phyloP scores from a whole-genome alignment of 73 alveolate genomes.

The Tetrahymena borealis region DNA sequence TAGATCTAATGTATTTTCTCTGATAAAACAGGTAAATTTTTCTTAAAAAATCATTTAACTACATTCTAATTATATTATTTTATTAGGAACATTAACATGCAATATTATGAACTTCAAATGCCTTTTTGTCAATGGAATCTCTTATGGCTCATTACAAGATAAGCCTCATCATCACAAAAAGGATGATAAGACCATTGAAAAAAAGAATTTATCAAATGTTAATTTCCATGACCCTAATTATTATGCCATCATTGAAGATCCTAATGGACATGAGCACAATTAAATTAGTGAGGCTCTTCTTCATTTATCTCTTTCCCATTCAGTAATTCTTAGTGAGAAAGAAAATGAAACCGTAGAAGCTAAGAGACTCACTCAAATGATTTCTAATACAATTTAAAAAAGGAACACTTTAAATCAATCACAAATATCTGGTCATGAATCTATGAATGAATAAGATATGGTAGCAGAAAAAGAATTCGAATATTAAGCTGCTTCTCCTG shows the following conservation, averaged over 20 bases:
- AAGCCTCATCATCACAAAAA: conserved; percentile 25
- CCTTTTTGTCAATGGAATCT: conserved; percentile 48
- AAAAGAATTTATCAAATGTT: conserved; percentile 13
- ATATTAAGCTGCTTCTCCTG: conserved; percentile 88
- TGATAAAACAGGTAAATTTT: conserved; percentile 65
- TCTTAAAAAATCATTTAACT: neutral
- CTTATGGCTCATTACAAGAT: conserved; percentile 50
- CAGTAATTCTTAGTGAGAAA: conserved; percentile 57
- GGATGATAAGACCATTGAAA: neutral
- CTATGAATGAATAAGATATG: conserved; percentile 34
- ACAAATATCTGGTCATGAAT: no score
- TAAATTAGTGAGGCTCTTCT: conserved; percentile 39
- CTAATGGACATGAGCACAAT: conserved; percentile 10
- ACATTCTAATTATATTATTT: conserved; percentile 72
- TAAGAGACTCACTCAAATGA: neutral
- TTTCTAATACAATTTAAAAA: neutral
- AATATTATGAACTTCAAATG: conserved; percentile 74
- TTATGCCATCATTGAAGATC: neutral
- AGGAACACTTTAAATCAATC: no score
- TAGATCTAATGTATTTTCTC: conserved; percentile 66
- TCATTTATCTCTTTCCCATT: conserved; percentile 69
- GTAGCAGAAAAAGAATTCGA: conserved; percentile 53
- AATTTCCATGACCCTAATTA: conserved; percentile 15
- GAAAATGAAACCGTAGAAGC: conserved; percentile 10
- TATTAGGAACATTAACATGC: conserved; percentile 89